phyloP scores from a whole-genome alignment of 1,139 yeast genomes.

The Pichia sp. region DNA sequence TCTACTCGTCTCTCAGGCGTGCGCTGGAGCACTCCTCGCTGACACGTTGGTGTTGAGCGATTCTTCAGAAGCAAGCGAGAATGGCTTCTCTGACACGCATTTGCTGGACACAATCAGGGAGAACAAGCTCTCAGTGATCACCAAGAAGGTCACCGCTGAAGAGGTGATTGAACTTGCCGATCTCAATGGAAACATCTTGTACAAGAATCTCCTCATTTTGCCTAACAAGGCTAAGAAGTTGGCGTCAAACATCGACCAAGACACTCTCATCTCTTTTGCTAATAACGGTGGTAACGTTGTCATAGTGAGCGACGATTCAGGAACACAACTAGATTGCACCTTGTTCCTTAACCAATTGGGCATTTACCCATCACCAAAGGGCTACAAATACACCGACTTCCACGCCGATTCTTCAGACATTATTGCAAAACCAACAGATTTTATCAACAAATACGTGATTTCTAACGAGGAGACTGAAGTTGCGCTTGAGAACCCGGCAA shows the following conservation, averaged over 20 bases:
- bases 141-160: neutral
- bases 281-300: constrained; percentile 69
- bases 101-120: neutral
- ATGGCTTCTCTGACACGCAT: too few relatives aligned
- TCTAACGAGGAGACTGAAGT: constrained; percentile 1
- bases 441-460: neutral
- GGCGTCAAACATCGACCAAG: constrained; percentile 25
- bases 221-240: constrained; percentile 40
- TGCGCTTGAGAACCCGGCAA: constrained; percentile 33
- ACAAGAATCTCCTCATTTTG: constrained; percentile 40
- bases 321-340: constrained; percentile 65
- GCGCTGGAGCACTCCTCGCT: too few relatives aligned
- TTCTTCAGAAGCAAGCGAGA: too few relatives aligned
- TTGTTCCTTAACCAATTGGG: constrained; percentile 74
- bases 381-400: constrained; percentile 60
- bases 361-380: constrained; percentile 75
- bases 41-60: too few relatives aligned
- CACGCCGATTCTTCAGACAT: constrained; percentile 29
- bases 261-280: constrained; percentile 46
- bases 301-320: constrained; percentile 47
- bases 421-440: constrained; percentile 1
- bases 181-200: constrained; percentile 3
- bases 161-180: constrained; percentile 2
- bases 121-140: neutral
- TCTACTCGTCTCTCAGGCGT: too few relatives aligned